Conservation (phyloP, 352 stramenopile species). For the Thraustochytrium sp. region DNA sequence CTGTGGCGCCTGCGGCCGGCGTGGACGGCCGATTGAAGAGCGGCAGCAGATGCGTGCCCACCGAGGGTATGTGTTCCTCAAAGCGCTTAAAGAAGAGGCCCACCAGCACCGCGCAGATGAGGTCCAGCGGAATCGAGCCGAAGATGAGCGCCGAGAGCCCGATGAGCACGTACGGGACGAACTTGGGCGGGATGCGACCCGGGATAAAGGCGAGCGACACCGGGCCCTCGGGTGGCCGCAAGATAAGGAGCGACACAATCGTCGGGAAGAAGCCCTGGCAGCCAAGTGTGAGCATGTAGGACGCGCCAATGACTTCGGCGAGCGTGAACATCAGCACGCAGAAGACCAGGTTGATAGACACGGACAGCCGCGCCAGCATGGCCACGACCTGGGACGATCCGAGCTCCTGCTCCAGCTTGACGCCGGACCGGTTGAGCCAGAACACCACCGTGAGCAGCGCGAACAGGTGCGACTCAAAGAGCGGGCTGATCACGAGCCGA, state of each 20-base stretch:
- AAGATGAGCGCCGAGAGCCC: neutral
- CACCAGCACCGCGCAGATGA: neutral
- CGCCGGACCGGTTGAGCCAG: neutral
- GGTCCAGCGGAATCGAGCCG: neutral
- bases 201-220: constrained; percentile 5
- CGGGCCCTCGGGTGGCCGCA: neutral
- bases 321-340: neutral
- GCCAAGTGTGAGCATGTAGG: neutral
- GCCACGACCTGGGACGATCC: neutral
- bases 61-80: too few relatives aligned
- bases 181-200: neutral
- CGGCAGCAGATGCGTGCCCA: neutral
- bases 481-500: constrained; percentile 9
- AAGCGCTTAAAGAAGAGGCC: neutral
- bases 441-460: neutral
- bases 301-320: neutral
- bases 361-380: neutral
- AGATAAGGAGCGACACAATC: neutral
- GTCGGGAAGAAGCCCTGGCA: constrained; percentile 33
- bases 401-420: constrained; percentile 1
- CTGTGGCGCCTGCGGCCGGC: neutral
- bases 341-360: constrained; percentile 35
- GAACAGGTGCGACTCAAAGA: constrained; percentile 6
- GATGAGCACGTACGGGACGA: neutral
- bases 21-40: neutral